Evolutionary conservation across 805 yeast genomes (phyloP), one percentile per base, ranked within the genome.

Genomic region (Metschnikowia dekortorum): DNA sequence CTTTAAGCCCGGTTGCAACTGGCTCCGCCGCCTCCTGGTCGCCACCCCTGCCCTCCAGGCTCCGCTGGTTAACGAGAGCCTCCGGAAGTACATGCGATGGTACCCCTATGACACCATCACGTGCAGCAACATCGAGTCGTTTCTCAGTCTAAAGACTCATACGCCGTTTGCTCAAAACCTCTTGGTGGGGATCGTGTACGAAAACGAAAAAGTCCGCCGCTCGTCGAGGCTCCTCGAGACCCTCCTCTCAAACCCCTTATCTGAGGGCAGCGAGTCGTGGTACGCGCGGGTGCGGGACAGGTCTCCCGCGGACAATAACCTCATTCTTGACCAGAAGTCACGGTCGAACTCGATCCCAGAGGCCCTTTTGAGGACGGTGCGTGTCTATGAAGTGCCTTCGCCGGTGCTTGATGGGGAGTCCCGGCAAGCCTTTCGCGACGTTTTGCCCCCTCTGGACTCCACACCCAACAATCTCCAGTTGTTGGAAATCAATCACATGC

Each of bases 231-330:
- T 73, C n/a, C 39, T 73, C 6, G 74, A 71, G 36, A 51, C 66
- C 2, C 53, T 73, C 9, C 59, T 73, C 37, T 71, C 77, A 1
- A 77, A 73, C 49, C 78, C 78, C 6, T 60, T 73, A 45, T 63
- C 77, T 11, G 59, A 54, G 10, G 57, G 56, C 10, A 70, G 67
- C 50, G 51, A 59, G 22, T n/a, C 33, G 11, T 70, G 76, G 76
- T 68, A 65, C 28, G 44, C 59, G n/a, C 44, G 53, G 29, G 51
- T 73, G 4, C 56, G 39, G 7, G 40, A 46, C 3, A 60, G 78
- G 41, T 30, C 57, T 16, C 49, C 59, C 9, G 31, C 47, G 1
- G 49, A 50, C 8, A 64, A 61, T 40, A 63, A 62, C 46, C 46
- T 47, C 9, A 65, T 71, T 45, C 42, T 46, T 6, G 65, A 11